Conservation (phyloP, 495 filamentous ascomycete genomes). For the Tuber borchii region DNA sequence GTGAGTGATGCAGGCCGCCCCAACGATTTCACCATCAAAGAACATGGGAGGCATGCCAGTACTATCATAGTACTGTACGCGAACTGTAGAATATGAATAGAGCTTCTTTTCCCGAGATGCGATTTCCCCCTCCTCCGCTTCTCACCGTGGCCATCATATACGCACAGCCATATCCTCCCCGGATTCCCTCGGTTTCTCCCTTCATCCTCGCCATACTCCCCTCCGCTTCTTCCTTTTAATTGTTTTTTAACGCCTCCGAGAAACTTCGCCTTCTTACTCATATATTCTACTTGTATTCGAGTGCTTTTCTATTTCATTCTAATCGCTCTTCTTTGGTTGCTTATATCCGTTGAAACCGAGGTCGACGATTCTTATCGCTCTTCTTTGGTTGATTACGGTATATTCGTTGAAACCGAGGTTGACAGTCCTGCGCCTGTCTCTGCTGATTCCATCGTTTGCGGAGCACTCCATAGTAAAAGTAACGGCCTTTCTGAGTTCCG, state of each 20-base stretch:
- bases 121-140: neutral
- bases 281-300: neutral
- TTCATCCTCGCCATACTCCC: constrained; percentile 9
- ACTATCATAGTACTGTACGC: too few species aligned
- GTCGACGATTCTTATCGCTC: constrained; percentile 10
- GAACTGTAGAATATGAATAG: neutral
- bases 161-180: neutral
- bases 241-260: neutral
- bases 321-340: constrained; percentile 5
- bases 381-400: neutral
- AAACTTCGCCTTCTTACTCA: neutral
- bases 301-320: constrained; percentile 18
- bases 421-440: constrained; percentile 16
- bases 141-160: neutral
- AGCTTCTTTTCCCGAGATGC: neutral
- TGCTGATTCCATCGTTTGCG: constrained; percentile 19
- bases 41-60: neutral
- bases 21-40: neutral
- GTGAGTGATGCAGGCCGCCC: neutral
- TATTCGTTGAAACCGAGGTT: neutral
- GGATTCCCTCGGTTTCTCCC: neutral
- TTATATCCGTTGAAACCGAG: neutral
- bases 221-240: constrained; percentile 4
- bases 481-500: neutral
- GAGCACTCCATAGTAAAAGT: neutral